Conservation (phyloP, 345 rosid genomes). For the Brassica napus region DNA sequence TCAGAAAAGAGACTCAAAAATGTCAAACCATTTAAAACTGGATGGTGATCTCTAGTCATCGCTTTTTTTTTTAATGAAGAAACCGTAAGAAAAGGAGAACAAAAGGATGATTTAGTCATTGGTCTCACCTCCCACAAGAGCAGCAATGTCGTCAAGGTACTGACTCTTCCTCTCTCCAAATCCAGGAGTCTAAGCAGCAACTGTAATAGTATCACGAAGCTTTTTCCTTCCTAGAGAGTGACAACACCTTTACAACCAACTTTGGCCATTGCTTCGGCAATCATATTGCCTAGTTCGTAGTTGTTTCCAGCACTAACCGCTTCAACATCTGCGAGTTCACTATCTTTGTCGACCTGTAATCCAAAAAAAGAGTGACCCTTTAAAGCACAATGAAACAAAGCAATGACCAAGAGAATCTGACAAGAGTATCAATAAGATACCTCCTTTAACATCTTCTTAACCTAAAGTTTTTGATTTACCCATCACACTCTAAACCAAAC, state of each 20-base stretch:
- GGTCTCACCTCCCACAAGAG: conserved; percentile 57
- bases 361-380: neutral
- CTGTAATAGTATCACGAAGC: conserved; percentile 51
- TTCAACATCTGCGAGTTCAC: conserved; percentile 92
- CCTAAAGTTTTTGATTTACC: no score
- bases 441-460: conserved; percentile 70
- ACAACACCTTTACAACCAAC: conserved; percentile 95
- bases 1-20: neutral
- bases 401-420: neutral
- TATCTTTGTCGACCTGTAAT: conserved; percentile 69
- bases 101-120: neutral
- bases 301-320: conserved; percentile 96
- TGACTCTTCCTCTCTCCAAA: conserved; percentile 89
- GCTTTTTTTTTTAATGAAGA: neutral
- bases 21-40: neutral
- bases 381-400: neutral
- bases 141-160: conserved; percentile 91
- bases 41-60: neutral
- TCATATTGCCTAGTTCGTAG: conserved; percentile 88
- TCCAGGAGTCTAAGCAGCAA: conserved; percentile 91
- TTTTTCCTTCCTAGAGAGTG: conserved; percentile 95
- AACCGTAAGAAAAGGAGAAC: neutral
- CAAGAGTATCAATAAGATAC: conserved; percentile 27
- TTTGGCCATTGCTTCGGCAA: conserved; percentile 86
- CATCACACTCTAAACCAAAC: no score